These are phyloP conservation scores for Colletotrichum tabaci DNA, from an alignment of 2,329 filamentous ascomycete genomes.

Conservation along the genomic window DNA sequence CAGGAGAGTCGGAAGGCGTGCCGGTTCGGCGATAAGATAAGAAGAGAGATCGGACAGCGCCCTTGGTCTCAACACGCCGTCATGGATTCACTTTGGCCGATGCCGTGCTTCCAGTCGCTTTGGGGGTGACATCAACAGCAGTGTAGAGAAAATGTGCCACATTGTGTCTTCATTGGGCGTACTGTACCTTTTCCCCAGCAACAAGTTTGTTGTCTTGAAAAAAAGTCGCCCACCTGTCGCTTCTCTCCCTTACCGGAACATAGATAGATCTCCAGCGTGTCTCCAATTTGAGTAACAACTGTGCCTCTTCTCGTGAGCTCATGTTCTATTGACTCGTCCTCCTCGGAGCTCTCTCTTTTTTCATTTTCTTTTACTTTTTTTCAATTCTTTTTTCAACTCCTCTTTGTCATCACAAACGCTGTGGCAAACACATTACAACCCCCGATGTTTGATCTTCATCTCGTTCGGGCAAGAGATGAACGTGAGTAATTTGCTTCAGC, in stretches of 20 bases:
- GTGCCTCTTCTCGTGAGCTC: no score
- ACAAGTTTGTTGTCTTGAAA: background rate
- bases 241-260: background rate
- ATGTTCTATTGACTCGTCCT: no score
- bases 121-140: background rate
- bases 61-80: background rate
- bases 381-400: no score
- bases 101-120: no score
- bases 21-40: slow-evolving; percentile 17
- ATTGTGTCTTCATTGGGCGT: background rate
- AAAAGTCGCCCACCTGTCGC: background rate
- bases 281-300: background rate
- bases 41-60: background rate
- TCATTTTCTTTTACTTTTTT: no score
- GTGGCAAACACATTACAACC: background rate
- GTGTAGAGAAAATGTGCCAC: background rate
- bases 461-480: background rate
- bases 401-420: background rate
- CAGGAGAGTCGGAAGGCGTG: background rate
- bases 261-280: background rate
- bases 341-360: no score
- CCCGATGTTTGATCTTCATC: background rate
- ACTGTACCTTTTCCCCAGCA: background rate
- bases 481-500: background rate
- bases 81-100: background rate